A percentile compares a stretch with the other conserved stretches of the same genome.
These are phyloP conservation scores for Backusella mclennaniae DNA, from an alignment of 192 early-diverging fungal species.

Conservation along the genomic window DNA sequence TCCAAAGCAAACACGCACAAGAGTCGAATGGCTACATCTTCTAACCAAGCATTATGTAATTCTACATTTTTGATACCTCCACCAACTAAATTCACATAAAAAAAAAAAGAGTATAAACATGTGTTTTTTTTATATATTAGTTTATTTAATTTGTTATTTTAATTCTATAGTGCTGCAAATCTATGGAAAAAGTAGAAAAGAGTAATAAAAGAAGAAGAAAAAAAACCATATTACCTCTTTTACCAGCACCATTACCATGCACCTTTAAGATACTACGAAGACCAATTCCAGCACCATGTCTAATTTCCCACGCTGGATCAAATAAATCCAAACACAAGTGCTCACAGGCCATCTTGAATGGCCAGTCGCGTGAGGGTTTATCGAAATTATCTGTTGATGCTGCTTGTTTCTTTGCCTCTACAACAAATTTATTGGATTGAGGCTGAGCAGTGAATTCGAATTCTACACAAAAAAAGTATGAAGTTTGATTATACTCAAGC, in stretches of 20 bases:
- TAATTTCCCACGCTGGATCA: conserved; percentile 84
- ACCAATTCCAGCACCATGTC: conserved; percentile 96
- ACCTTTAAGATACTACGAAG: conserved; percentile 84
- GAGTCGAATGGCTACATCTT: conserved; percentile 87
- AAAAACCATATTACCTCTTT: conserved; percentile 37
- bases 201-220: background rate
- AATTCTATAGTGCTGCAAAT: background rate
- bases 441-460: conserved; percentile 61
- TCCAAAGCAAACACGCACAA: conserved; percentile 93
- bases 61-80: conserved; percentile 46
- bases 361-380: conserved; percentile 48
- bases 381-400: conserved; percentile 15
- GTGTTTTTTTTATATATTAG: background rate
- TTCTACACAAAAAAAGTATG: background rate
- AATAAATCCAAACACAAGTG: conserved; percentile 57
- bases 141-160: background rate
- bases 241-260: conserved; percentile 84
- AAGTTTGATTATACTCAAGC: too few relatives aligned
- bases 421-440: conserved; percentile 60
- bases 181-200: background rate
- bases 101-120: conserved; percentile 3
- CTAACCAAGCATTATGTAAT: conserved; percentile 77
- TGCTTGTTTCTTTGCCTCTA: conserved; percentile 62
- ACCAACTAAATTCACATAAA: background rate
- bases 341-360: conserved; percentile 58